Evolutionary conservation across 2,329 filamentous ascomycete genomes (phyloP).

Genomic region (Neopestalotiopsis clavispora): DNA sequence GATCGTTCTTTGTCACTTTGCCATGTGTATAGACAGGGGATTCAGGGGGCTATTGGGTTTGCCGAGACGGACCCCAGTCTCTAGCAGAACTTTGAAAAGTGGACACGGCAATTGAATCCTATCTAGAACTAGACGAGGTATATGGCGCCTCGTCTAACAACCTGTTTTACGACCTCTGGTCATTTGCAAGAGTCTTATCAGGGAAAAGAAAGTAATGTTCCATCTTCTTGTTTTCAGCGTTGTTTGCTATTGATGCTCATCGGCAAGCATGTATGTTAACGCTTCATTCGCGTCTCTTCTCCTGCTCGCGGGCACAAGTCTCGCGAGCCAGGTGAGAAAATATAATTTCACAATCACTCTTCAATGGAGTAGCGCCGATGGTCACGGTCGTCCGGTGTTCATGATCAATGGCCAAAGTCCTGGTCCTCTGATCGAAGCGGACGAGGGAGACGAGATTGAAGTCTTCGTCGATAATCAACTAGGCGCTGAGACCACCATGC

Average conservation of each 20-base stretch:
- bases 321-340: conserved; percentile 14
- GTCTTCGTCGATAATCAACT: conserved; percentile 23
- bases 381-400: conserved; percentile 23
- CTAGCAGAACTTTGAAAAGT: background rate
- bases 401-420: conserved; percentile 23
- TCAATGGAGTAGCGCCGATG: conserved; percentile 17
- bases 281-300: conserved; percentile 6
- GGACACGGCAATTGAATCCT: background rate
- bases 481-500: conserved; percentile 23
- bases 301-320: background rate
- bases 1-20: too few relatives aligned
- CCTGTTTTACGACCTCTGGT: background rate
- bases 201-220: background rate
- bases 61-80: background rate
- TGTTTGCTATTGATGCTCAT: background rate
- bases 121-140: background rate
- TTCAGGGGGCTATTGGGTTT: background rate
- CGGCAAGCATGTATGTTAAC: background rate
- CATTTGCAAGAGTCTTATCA: background rate
- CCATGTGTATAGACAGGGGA: background rate
- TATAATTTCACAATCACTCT: conserved; percentile 18
- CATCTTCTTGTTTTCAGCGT: background rate
- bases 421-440: conserved; percentile 21
- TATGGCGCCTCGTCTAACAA: background rate
- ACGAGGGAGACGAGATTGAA: conserved; percentile 24